A percentile compares a stretch with the other conserved stretches of the same genome.
Evolutionary conservation across 345 rosid genomes (phyloP).

Genomic region (Pistacia integerrima): DNA sequence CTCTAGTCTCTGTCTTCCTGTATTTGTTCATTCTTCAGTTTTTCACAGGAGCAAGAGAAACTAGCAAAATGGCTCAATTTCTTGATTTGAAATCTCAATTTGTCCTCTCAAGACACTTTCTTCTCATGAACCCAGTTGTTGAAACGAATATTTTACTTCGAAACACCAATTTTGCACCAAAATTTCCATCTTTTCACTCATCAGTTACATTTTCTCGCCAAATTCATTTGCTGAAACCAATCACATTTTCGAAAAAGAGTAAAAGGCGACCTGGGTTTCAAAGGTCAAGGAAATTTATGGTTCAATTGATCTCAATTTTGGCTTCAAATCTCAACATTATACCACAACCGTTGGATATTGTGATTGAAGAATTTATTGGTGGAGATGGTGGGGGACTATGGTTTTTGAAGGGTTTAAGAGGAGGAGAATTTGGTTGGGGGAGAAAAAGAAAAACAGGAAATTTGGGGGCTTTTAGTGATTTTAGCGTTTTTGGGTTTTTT

Average conservation of each 20-base stretch:
- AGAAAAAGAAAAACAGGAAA: conserved; percentile 29
- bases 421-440: conserved; percentile 42
- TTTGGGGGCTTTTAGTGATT: conserved; percentile 23
- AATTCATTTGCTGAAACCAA: conserved; percentile 30
- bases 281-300: conserved; percentile 23
- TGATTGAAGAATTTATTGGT: conserved; percentile 32
- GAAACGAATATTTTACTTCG: conserved; percentile 2
- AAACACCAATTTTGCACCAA: not conserved
- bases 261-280: conserved; percentile 37
- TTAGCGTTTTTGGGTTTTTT: conserved; percentile 29
- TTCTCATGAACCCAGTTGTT: conserved; percentile 20
- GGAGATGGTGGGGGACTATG: conserved; percentile 36
- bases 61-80: conserved; percentile 19
- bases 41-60: not conserved
- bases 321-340: conserved; percentile 44
- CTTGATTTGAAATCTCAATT: conserved; percentile 22
- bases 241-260: conserved; percentile 38
- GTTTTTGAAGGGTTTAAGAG: conserved; percentile 38
- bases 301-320: conserved; percentile 35
- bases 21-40: not conserved
- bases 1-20: not conserved
- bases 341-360: conserved; percentile 45
- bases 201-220: conserved; percentile 10
- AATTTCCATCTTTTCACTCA: conserved; percentile 15
- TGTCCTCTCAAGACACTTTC: conserved; percentile 1